Conservation (phyloP, 2,329 filamentous ascomycete species). For the Hypoxylon sp. region DNA sequence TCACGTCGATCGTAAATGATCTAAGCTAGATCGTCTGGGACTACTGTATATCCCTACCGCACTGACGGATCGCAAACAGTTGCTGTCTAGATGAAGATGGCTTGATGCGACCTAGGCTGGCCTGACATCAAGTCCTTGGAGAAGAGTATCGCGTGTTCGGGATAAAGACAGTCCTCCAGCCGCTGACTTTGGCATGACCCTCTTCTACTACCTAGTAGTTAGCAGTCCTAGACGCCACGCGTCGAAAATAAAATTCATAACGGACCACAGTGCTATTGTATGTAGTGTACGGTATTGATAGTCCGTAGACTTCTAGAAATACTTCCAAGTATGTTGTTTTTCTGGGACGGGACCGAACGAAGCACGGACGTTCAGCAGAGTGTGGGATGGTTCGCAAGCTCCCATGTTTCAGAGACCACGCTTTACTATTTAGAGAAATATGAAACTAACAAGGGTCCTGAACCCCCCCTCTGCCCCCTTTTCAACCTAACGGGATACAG, state of each 20-base stretch:
- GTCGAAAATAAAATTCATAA: slow-evolving; percentile 32
- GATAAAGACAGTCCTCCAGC: slow-evolving; percentile 7
- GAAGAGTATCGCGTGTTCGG: slow-evolving; percentile 24
- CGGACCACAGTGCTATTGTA: slow-evolving; percentile 10
- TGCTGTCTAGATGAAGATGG: slow-evolving; percentile 15
- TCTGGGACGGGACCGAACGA: slow-evolving; percentile 19
- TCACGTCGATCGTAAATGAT: slow-evolving; percentile 33
- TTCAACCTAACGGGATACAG: slow-evolving; percentile 28
- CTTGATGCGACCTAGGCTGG: slow-evolving; percentile 11
- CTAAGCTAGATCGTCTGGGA: slow-evolving; percentile 26
- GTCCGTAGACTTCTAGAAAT: slow-evolving; percentile 20
- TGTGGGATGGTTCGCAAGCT: slow-evolving; percentile 27
- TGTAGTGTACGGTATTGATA: background rate
- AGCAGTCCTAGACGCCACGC: slow-evolving; percentile 22
- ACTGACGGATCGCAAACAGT: slow-evolving; percentile 29
- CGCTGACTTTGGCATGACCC: background rate
- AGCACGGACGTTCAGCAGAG: slow-evolving; percentile 27
- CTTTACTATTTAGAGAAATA: slow-evolving; percentile 27
- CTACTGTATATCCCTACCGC: slow-evolving; percentile 19
- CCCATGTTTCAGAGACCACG: slow-evolving; percentile 36
- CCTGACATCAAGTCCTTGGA: slow-evolving; percentile 5
- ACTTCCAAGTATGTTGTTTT: slow-evolving; percentile 22
- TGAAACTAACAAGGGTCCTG: slow-evolving; percentile 39
- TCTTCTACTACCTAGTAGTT: background rate
- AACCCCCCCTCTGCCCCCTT: slow-evolving; percentile 24